phyloP scores from a whole-genome alignment of 1,284 basidiomycete genomes.

The Megacollybia platyphylla region DNA sequence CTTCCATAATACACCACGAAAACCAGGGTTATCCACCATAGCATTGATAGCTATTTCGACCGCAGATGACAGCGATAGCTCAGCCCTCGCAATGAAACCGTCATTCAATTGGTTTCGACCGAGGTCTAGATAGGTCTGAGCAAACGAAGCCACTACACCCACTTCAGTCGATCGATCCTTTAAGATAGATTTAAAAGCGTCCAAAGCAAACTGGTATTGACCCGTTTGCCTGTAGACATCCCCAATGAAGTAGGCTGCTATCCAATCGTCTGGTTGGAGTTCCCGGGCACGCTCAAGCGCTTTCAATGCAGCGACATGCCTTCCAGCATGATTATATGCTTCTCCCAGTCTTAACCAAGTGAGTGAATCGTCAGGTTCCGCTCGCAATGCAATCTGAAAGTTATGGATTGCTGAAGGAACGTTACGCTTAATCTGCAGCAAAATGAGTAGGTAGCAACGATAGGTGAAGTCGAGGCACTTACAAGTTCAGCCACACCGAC shows the following conservation, averaged over 20 bases:
- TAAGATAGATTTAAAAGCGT: conserved; percentile 51
- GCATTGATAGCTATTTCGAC: conserved; percentile 46
- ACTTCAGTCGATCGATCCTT: conserved; percentile 46
- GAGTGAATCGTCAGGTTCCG: conserved; percentile 64
- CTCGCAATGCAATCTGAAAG: conserved; percentile 82
- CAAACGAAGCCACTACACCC: conserved; percentile 65
- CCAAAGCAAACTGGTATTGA: conserved; percentile 64
- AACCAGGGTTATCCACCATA: conserved; percentile 43
- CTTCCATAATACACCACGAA: conserved; percentile 80
- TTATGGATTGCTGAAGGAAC: conserved; percentile 74
- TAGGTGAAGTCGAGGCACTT: conserved; percentile 15
- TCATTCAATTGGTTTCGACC: conserved; percentile 54
- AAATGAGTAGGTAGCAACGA: conserved; percentile 3
- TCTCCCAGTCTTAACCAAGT: conserved; percentile 90
- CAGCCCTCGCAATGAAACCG: conserved; percentile 68
- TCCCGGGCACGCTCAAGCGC: conserved; percentile 68
- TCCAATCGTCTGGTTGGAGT: conserved; percentile 69
- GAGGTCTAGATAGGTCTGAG: conserved; percentile 63
- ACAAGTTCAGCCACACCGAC: conserved; percentile 89
- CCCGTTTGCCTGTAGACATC: conserved; percentile 80
- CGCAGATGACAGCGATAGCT: conserved; percentile 54
- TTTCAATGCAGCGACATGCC: conserved; percentile 85
- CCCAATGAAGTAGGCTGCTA: conserved; percentile 75
- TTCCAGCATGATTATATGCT: conserved; percentile 80
- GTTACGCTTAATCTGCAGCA: conserved; percentile 55